These are phyloP conservation scores for Rhododendron molle DNA, from an alignment of 148 eudicot species.

Conservation along the genomic window DNA sequence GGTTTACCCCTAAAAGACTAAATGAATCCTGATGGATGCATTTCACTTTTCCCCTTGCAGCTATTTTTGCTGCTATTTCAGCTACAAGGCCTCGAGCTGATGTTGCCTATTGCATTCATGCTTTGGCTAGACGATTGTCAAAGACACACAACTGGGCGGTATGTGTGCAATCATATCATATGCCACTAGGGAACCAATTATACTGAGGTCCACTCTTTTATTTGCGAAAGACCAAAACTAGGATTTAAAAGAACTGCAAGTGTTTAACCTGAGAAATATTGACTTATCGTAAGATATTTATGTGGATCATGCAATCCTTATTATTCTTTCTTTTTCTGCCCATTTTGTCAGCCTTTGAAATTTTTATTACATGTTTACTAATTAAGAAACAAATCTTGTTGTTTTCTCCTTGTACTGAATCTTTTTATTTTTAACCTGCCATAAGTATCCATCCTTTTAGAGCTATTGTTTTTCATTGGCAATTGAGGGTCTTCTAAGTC, in stretches of 20 bases:
- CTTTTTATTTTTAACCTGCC: background rate
- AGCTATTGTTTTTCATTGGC: background rate
- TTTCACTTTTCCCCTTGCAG: constrained; percentile 37
- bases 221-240: background rate
- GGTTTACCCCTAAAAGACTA: background rate
- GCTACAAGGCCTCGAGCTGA: constrained; percentile 95
- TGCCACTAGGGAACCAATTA: background rate
- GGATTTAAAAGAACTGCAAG: background rate
- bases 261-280: background rate
- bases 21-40: constrained; percentile 14
- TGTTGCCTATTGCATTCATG: constrained; percentile 94
- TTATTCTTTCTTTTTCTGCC: background rate
- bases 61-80: constrained; percentile 80
- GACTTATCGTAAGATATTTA: background rate
- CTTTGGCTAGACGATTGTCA: constrained; percentile 77
- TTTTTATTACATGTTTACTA: background rate
- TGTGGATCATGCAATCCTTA: background rate
- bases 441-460: background rate
- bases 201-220: background rate
- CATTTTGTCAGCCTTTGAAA: background rate
- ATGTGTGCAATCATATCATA: constrained; percentile 19
- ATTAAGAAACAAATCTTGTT: background rate
- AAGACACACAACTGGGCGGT: constrained; percentile 98
- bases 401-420: background rate
- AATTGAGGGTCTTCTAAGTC: background rate